Base-by-base conservation (phyloP, 2,329 filamentous ascomycete species). In the Cladosporium sp. region DNA sequence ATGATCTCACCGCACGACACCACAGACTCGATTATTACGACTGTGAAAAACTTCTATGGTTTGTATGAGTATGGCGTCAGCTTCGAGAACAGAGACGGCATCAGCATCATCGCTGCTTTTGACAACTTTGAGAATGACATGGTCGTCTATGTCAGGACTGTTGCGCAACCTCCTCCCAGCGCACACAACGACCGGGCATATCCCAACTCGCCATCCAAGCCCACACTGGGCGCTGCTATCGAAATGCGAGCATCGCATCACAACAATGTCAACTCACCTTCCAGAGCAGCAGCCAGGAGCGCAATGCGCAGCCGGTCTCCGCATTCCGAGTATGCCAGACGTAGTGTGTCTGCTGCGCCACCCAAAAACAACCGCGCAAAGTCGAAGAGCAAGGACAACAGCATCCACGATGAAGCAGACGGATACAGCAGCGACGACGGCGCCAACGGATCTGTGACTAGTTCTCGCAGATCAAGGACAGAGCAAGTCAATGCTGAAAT, bases 31-130 rank as follows among this genome's bases (percentile, higher is more conserved):
- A 99, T 99, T 80, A 92, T 98, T 69, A 95, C 93, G 16, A 98
- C 95, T 1, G 94, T 98, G 75, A 98, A 97, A 85, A 98, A 97
- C 83, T 98, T 98, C 82, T 98, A 97, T 77, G 95, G 95, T 67
- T 86, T 99, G 71, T 97, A 97, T 78, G 91, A 94, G 70, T 89
- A 80, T 58, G 93, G 95, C 70, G 90, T 99, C 75, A 96, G 92
- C 80, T 98, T 99, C 75, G 94, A 98, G 80, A 94, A 98, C 78
- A 88, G 91, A 69, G 84, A 90, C 73, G 92, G 92, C 74, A 94
- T 91, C 74, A 96, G 91, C 67, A 87, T 99, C 75, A 98, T 99
- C 79, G 93, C 94, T 69, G 88, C 92, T 67, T 97, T 97, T 78
- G 94, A 98, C 80, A 99, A 99, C 82, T 93, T 99, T 76, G 86